Evolutionary conservation across 768 basidiomycete species (phyloP), one percentile per base, ranked within the genome.

Genomic region (Holtermannia corniformis): DNA sequence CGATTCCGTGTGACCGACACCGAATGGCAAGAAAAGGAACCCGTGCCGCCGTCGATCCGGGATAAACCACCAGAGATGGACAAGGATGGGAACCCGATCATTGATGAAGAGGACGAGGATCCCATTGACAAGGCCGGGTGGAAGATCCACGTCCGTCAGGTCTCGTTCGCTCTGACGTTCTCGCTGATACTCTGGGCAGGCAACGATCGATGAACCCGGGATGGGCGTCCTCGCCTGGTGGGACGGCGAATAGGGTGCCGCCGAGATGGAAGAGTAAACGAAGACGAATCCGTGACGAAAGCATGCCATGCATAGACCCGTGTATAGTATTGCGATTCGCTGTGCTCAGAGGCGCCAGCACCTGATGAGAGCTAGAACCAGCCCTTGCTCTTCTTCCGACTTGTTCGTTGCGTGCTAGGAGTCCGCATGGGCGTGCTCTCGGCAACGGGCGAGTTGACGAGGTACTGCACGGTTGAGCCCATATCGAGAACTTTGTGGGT

Each of bases 171-270:
- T 44, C 43, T 28, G n/a, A n/a, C n/a, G n/a, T n/a, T 25, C 32
- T 47, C 3, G 3, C 19, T 16, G 24, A 27, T 44, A n/a, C 27
- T 50, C n/a, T 40, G 3, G 2, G 14, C 56, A 75, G 74, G 70
- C 61, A 3, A 72, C 74, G 11, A 74, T 75, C 47, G 62, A 66
- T 1, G 75, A 75, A 46, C 64, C 70, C 23, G 75, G 75, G 0
- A 55, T 73, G 14, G 75, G 75, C 5, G 57, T 73, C 1, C 57
- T 72, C 4, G 67, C 64, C 2, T 76, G 75, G 75, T 76, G 74
- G 74, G 64, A 60, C 37, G 61, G 53, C 1, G 52, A 56, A 19
- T 58, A 50, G 14, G 64, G 48, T 47, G 55, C 55, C 42, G 56
- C 49, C 28, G 61, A 50, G 49, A 50, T 47, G 55, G 53, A 45